Percentiles rank a stretch among this genome's conserved stretches.
Conservation (phyloP, 1,139 yeast genomes). For the Saccharomyces hybrid region DNA sequence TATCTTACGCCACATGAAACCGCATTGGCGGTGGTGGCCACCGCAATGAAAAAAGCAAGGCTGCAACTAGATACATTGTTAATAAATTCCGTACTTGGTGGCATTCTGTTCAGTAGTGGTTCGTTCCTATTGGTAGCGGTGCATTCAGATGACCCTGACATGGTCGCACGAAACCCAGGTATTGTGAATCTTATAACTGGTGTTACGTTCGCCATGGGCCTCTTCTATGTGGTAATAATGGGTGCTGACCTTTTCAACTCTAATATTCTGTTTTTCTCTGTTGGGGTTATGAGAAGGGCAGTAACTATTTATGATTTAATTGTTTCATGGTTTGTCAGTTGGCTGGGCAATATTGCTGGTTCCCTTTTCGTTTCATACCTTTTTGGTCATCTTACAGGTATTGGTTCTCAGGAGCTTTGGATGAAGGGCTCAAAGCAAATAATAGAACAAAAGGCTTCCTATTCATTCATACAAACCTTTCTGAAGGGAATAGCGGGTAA, state of each 20-base stretch:
- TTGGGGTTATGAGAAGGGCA: constrained; percentile 61
- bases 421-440: constrained; percentile 42
- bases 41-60: constrained; percentile 73
- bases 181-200: constrained; percentile 48
- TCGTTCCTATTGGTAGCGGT: constrained; percentile 59
- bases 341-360: constrained; percentile 56
- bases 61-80: constrained; percentile 49
- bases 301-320: constrained; percentile 53
- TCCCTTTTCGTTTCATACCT: constrained; percentile 59
- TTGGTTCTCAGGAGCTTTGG: constrained; percentile 36
- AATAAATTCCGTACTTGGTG: constrained; percentile 62
- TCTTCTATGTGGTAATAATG: constrained; percentile 62
- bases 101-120: constrained; percentile 59
- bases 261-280: constrained; percentile 59
- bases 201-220: constrained; percentile 54
- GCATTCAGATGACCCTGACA: constrained; percentile 43
- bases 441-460: constrained; percentile 41
- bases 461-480: constrained; percentile 50
- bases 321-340: constrained; percentile 64
- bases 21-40: constrained; percentile 74
- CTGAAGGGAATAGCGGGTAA: constrained; percentile 67
- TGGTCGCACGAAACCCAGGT: constrained; percentile 44
- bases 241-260: constrained; percentile 72
- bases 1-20: constrained; percentile 72
- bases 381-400: constrained; percentile 48